Evolutionary conservation across 1,284 basidiomycete genomes (phyloP).

Genomic region (Trametes versicolor): DNA sequence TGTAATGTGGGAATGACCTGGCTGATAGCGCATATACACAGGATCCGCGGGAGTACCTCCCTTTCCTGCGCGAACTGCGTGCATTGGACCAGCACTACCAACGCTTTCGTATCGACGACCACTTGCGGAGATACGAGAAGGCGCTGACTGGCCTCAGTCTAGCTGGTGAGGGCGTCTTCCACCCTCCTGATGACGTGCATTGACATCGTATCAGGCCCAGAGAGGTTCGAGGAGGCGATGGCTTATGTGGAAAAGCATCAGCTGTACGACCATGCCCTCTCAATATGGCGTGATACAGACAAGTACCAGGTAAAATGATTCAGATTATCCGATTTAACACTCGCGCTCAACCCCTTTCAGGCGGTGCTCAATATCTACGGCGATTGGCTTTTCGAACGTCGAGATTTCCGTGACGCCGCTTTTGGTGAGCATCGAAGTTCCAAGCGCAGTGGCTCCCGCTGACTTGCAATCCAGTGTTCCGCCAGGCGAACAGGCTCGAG

Average conservation of each 20-base stretch:
- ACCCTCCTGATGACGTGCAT: background rate
- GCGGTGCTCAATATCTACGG: slow-evolving; percentile 83
- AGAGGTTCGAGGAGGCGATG: slow-evolving; percentile 83
- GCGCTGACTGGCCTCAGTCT: slow-evolving; percentile 82
- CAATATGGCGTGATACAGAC: slow-evolving; percentile 75
- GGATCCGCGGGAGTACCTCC: slow-evolving; percentile 98
- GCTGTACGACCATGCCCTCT: slow-evolving; percentile 79
- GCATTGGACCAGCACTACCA: slow-evolving; percentile 87
- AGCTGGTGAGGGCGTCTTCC: slow-evolving; percentile 62
- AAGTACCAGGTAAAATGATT: slow-evolving; percentile 64
- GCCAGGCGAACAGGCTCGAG: slow-evolving; percentile 65
- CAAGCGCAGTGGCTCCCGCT: background rate
- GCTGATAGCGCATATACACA: slow-evolving; percentile 44
- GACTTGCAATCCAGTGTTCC: slow-evolving; percentile 65
- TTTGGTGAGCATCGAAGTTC: slow-evolving; percentile 61
- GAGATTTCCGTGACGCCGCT: slow-evolving; percentile 88
- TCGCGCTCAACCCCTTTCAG: slow-evolving; percentile 23
- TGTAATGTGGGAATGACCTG: background rate
- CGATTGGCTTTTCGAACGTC: slow-evolving; percentile 87
- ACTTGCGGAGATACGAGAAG: slow-evolving; percentile 80
- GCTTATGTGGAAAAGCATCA: slow-evolving; percentile 84
- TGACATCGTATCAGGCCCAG: slow-evolving; percentile 52
- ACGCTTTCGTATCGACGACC: slow-evolving; percentile 92
- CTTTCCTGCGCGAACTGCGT: slow-evolving; percentile 92
- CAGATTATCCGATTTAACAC: background rate